A percentile compares a stretch with the other conserved stretches of the same genome.
Evolutionary conservation across 805 yeast genomes (phyloP).

Genomic region (Candida andamanensis): DNA sequence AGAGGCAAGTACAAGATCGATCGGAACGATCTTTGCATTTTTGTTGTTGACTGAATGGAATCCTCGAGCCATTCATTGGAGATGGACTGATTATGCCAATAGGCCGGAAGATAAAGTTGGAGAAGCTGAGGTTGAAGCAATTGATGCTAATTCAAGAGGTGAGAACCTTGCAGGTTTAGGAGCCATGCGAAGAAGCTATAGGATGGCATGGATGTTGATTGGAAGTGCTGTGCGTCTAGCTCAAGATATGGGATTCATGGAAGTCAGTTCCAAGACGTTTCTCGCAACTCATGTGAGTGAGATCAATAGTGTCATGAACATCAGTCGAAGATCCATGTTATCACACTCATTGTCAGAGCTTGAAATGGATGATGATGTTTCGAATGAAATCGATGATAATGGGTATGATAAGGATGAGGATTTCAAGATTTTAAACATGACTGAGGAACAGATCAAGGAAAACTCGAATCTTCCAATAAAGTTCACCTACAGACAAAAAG

Average conservation of each 20-base stretch:
- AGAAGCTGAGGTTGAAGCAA: neutral
- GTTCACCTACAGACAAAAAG: slow-evolving; percentile 62
- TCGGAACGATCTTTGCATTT: slow-evolving; percentile 84
- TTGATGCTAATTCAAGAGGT: slow-evolving; percentile 11
- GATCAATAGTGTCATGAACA: slow-evolving; percentile 73
- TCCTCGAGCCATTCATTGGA: slow-evolving; percentile 88
- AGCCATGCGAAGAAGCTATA: slow-evolving; percentile 79
- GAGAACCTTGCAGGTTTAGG: slow-evolving; percentile 68
- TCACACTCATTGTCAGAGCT: slow-evolving; percentile 67
- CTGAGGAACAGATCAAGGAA: slow-evolving; percentile 27
- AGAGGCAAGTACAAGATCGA: slow-evolving; percentile 79
- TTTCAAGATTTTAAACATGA: slow-evolving; percentile 23
- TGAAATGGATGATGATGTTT: slow-evolving; percentile 45
- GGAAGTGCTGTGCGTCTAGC: slow-evolving; percentile 85
- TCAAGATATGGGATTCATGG: slow-evolving; percentile 79
- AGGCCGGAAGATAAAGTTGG: slow-evolving; percentile 37
- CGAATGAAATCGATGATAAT: slow-evolving; percentile 19
- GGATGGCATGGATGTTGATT: slow-evolving; percentile 92
- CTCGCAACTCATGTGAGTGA: slow-evolving; percentile 84
- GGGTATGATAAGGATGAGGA: slow-evolving; percentile 14
- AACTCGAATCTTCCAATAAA: slow-evolving; percentile 32
- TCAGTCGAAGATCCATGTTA: slow-evolving; percentile 75
- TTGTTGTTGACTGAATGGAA: slow-evolving; percentile 91
- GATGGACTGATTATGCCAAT: slow-evolving; percentile 81
- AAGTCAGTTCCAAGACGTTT: slow-evolving; percentile 65